Conservation (phyloP, 148 eudicot species). For the Amaranthus cruentus region DNA sequence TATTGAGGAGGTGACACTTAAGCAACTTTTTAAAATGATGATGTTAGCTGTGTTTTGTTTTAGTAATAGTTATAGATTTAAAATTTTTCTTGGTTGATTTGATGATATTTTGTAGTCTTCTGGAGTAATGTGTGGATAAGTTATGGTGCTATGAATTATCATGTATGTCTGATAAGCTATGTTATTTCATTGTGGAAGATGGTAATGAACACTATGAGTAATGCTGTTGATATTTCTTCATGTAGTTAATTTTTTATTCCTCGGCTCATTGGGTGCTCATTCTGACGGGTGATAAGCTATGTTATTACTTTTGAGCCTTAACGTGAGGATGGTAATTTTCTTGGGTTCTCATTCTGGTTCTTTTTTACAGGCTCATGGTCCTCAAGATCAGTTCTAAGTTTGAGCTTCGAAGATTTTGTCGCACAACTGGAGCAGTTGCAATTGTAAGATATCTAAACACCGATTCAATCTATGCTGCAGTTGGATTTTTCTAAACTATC, state of each 20-base stretch:
- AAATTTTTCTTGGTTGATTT: no score
- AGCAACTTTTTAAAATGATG: no score
- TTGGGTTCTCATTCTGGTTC: slow-evolving; percentile 3
- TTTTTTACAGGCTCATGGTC: slow-evolving; percentile 77
- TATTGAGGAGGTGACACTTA: no score
- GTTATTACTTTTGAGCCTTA: neutral
- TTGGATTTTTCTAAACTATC: slow-evolving; percentile 1
- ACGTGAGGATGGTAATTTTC: neutral
- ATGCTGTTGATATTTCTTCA: neutral
- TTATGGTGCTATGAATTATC: no score
- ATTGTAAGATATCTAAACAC: slow-evolving; percentile 42
- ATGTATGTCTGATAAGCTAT: no score
- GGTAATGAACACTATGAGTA: no score
- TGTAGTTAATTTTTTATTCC: neutral
- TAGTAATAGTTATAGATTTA: no score
- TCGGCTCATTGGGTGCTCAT: neutral
- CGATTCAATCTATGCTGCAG: neutral
- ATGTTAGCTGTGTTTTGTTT: no score
- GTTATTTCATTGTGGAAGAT: no score
- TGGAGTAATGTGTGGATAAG: no score
- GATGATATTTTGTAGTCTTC: no score
- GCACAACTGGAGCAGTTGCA: slow-evolving; percentile 91
- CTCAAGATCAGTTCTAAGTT: slow-evolving; percentile 86
- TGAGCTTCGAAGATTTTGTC: slow-evolving; percentile 88
- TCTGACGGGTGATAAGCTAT: neutral